Conservation (phyloP, 495 filamentous ascomycete genomes). For the Penicillium egyptiacum region DNA sequence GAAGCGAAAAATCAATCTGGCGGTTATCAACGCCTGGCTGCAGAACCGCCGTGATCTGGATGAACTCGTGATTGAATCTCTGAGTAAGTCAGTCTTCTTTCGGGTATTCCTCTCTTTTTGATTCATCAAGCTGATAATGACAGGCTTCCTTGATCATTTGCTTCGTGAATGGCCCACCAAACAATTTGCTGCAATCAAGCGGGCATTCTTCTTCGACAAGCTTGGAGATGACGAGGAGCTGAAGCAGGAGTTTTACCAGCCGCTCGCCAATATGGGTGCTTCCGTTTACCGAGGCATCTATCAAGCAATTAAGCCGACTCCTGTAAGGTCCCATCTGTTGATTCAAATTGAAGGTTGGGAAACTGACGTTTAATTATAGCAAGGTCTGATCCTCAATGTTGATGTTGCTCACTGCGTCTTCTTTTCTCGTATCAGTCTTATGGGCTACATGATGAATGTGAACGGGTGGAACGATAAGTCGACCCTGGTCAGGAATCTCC, state of each 20-base stretch:
- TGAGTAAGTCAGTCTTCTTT: slow-evolving; percentile 56
- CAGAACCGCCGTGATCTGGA: slow-evolving; percentile 56
- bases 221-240: slow-evolving; percentile 31
- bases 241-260: slow-evolving; percentile 12
- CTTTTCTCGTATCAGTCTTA: slow-evolving; percentile 36
- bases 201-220: slow-evolving; percentile 66
- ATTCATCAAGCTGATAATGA: slow-evolving; percentile 20
- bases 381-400: slow-evolving; percentile 72
- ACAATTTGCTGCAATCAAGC: slow-evolving; percentile 65
- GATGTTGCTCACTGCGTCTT: slow-evolving; percentile 55
- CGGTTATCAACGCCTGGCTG: slow-evolving; percentile 65
- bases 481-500: slow-evolving; percentile 22
- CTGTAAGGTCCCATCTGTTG: slow-evolving; percentile 40
- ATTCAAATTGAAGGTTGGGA: neutral
- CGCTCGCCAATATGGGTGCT: slow-evolving; percentile 47
- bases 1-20: slow-evolving; percentile 62
- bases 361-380: slow-evolving; percentile 28
- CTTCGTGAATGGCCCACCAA: slow-evolving; percentile 72
- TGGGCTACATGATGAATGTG: slow-evolving; percentile 33
- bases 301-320: slow-evolving; percentile 68
- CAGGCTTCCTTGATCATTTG: slow-evolving; percentile 83
- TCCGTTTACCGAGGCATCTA: slow-evolving; percentile 85
- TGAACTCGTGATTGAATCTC: slow-evolving; percentile 66
- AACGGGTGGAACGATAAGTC: slow-evolving; percentile 23
- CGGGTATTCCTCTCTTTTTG: neutral